Evolutionary conservation across 805 yeast species (phyloP).

Genomic region (Candida glaebosa): DNA sequence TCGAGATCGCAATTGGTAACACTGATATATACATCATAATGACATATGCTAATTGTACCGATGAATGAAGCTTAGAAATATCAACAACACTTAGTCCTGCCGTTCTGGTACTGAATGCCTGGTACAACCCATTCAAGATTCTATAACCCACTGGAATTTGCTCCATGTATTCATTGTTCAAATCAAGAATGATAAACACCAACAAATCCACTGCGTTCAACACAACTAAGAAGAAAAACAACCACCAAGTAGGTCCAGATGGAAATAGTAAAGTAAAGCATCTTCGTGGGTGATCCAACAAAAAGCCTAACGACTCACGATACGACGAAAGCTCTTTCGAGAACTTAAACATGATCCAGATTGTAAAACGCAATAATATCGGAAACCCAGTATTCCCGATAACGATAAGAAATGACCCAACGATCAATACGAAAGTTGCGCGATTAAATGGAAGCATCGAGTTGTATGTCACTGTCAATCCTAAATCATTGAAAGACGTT

Average conservation of each 20-base stretch:
- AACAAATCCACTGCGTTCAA: constrained; percentile 77
- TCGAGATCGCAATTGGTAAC: constrained; percentile 91
- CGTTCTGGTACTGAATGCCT: constrained; percentile 89
- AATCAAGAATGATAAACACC: constrained; percentile 75
- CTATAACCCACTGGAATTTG: constrained; percentile 62
- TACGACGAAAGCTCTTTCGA: constrained; percentile 61
- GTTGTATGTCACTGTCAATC: constrained; percentile 75
- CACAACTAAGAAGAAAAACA: constrained; percentile 65
- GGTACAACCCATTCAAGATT: constrained; percentile 80
- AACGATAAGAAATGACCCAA: constrained; percentile 67
- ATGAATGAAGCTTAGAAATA: constrained; percentile 72
- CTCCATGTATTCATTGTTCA: constrained; percentile 49
- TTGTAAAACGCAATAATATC: constrained; percentile 68
- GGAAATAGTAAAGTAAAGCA: constrained; percentile 94
- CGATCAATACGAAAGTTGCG: constrained; percentile 62
- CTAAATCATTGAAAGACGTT: constrained; percentile 82
- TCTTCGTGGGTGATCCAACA: constrained; percentile 94
- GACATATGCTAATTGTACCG: constrained; percentile 89
- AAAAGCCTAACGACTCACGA: constrained; percentile 77
- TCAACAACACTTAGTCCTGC: constrained; percentile 84
- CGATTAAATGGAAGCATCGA: constrained; percentile 69
- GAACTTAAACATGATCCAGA: constrained; percentile 73
- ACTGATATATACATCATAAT: constrained; percentile 99
- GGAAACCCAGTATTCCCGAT: constrained; percentile 97
- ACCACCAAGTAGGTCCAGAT: constrained; percentile 93